Base-by-base conservation (phyloP, 306 rosid genomes). In the Clitoria ternatea region DNA sequence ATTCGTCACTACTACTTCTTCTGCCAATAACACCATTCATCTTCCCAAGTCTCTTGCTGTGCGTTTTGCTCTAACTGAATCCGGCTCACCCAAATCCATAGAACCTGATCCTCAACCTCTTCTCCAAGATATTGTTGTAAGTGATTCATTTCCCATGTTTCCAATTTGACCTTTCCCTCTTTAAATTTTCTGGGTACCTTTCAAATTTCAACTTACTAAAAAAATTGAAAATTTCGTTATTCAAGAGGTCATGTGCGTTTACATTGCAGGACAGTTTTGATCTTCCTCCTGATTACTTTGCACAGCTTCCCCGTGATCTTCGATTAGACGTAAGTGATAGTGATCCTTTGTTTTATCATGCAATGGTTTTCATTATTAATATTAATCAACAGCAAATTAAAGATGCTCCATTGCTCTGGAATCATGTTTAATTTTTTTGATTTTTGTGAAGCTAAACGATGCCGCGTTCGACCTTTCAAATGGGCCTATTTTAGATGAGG, bases 401-500 rank as follows among this genome's bases (percentile, higher is more conserved):
- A 18, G 5, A 40, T 69, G 14, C 40, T 45, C 24, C 18, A 67
- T 68, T 13, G 6, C 43, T 60, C 70, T 9, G 13, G 35, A 73
- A 55, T 30, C 29, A 14, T 70, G 43, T 66, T 2, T 84, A 66
- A n/a, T n/a, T 70, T 35, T 19, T 45, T 76, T 17, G 14, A 57
- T 2, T 30, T 56, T 15, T 40, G 63, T 82, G 73, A 77, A 93
- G 98, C 88, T 93, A 22, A 93, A 88, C 19, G 98, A 90, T 26
- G 98, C 98, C 1, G 97, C 98, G 2, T 90, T 93, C 73, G 96
- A 90, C 82, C 97, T 93, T 81, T 90, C 97, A 42, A 90, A 82
- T 20, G 98, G 97, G 45, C 86, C 89, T 19, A 54, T 93, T 5
- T 3, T 88, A 37, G 90, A 85, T 44, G 90, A 93, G 97, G 98